These are phyloP conservation scores for Rhizomucor miehei DNA, from an alignment of 371 early-diverging fungal species.

Conservation along the genomic window DNA sequence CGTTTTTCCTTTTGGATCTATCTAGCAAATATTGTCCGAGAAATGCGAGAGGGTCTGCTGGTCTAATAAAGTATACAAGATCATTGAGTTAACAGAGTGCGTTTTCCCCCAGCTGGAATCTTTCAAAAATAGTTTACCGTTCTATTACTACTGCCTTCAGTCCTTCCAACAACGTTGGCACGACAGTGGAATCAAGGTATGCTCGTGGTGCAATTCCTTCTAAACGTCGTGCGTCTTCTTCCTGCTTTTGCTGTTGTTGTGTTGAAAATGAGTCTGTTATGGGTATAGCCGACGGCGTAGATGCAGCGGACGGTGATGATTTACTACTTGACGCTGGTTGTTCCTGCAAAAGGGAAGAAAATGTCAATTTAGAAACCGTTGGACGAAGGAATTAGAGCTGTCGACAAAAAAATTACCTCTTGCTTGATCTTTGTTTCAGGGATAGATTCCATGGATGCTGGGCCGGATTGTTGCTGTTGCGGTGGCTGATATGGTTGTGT, in stretches of 20 bases:
- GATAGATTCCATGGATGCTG: no score
- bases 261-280: no score
- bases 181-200: constrained; percentile 60
- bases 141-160: constrained; percentile 57
- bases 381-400: no score
- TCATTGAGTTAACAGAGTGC: neutral
- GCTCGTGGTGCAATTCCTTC: constrained; percentile 44
- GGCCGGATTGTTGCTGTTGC: neutral
- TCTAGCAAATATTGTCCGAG: constrained; percentile 17
- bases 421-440: no score
- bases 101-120: neutral
- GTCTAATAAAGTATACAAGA: constrained; percentile 11
- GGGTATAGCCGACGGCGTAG: no score
- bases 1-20: constrained; percentile 6
- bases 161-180: constrained; percentile 63
- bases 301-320: no score
- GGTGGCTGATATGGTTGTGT: neutral
- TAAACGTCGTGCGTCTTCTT: neutral
- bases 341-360: no score
- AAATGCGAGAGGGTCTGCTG: constrained; percentile 20
- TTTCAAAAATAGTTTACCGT: constrained; percentile 33
- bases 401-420: no score
- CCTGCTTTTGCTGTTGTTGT: neutral
- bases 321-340: no score
- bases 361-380: no score